A percentile compares a stretch with the other conserved stretches of the same genome.
Evolutionary conservation across 768 basidiomycete species (phyloP).

Genomic region (Suillus americanus): DNA sequence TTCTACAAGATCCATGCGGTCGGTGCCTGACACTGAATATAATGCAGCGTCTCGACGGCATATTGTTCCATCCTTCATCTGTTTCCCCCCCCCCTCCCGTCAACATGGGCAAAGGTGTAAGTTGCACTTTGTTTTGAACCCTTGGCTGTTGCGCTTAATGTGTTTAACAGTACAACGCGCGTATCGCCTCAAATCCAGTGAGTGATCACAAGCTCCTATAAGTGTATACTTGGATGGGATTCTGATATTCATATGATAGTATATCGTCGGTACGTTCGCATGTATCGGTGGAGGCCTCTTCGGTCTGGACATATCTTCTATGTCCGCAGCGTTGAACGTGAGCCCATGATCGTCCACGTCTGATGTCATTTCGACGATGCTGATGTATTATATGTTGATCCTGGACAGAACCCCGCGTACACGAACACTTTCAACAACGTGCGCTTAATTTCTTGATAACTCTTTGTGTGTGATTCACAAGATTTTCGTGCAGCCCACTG

Average conservation of each 20-base stretch:
- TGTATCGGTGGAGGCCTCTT: constrained; percentile 81
- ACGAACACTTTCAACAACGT: constrained; percentile 25
- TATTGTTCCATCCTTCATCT: neutral
- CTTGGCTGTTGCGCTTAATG: constrained; percentile 5
- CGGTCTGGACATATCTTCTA: constrained; percentile 80
- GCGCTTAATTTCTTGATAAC: constrained; percentile 1
- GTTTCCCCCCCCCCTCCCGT: constrained; percentile 5
- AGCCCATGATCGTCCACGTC: constrained; percentile 12
- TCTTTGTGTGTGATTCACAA: constrained; percentile 4
- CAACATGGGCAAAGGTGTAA: constrained; percentile 26
- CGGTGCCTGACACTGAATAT: constrained; percentile 3
- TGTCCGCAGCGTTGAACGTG: constrained; percentile 72
- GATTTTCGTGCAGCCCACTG: constrained; percentile 37
- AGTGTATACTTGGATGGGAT: neutral
- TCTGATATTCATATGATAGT: constrained; percentile 39
- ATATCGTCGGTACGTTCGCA: constrained; percentile 77
- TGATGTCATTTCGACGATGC: neutral
- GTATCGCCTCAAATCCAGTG: constrained; percentile 61
- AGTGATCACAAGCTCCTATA: constrained; percentile 12
- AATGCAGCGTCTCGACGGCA: neutral
- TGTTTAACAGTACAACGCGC: constrained; percentile 46
- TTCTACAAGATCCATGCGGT: constrained; percentile 12
- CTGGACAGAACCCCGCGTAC: constrained; percentile 27
- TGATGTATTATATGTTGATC: neutral
- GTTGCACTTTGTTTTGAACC: neutral